Conservation (phyloP, 2,329 filamentous ascomycete species). For the Scytalidium sp. region DNA sequence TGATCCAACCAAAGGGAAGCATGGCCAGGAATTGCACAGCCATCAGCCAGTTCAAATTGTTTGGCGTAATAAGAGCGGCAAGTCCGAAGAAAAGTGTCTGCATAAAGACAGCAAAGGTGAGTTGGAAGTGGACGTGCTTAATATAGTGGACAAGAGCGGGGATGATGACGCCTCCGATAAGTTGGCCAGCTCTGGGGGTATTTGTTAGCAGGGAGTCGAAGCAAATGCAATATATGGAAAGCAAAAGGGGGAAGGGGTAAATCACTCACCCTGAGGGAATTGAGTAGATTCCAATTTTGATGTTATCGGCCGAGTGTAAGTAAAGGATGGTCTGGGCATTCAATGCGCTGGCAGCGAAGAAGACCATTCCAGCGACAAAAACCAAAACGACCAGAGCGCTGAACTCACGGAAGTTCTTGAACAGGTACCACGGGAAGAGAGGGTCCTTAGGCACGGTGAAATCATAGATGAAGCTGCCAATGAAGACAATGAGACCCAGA, state of each 20-base stretch:
- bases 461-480: slow-evolving; percentile 16
- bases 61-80: slow-evolving; percentile 11
- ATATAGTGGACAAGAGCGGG: slow-evolving; percentile 25
- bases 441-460: slow-evolving; percentile 34
- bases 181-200: slow-evolving; percentile 7
- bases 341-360: slow-evolving; percentile 26
- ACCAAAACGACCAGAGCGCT: slow-evolving; percentile 36
- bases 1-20: slow-evolving; percentile 30
- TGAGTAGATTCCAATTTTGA: slow-evolving; percentile 12
- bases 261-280: slow-evolving; percentile 9
- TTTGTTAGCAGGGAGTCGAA: not conserved
- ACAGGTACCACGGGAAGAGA: slow-evolving; percentile 39
- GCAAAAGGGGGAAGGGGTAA: too few species aligned
- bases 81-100: slow-evolving; percentile 22
- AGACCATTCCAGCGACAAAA: slow-evolving; percentile 40
- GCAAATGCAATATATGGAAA: too few species aligned
- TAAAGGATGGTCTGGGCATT: slow-evolving; percentile 14
- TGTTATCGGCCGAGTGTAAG: slow-evolving; percentile 7
- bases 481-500: slow-evolving; percentile 11
- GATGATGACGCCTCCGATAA: slow-evolving; percentile 13
- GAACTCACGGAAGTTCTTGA: slow-evolving; percentile 36
- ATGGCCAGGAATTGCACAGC: slow-evolving; percentile 30
- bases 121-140: slow-evolving; percentile 33
- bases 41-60: slow-evolving; percentile 13
- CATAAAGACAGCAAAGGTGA: slow-evolving; percentile 27